Conservation (phyloP, 2,329 filamentous ascomycete genomes). For the Fusarium piperis region DNA sequence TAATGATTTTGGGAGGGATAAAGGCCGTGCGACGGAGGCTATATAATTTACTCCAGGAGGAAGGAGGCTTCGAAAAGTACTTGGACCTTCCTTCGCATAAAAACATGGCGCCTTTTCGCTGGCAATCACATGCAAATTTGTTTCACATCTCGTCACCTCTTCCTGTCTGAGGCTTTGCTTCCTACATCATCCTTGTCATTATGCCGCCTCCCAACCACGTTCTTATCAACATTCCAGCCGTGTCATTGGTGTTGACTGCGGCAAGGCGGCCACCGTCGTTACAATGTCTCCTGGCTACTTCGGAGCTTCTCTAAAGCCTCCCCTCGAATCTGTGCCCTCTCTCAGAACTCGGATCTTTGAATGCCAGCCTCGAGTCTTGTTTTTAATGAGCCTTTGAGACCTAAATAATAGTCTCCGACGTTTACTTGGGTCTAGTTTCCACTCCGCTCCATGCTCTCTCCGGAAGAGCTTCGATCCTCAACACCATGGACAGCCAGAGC, state of each 20-base stretch:
- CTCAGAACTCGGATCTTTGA: not conserved
- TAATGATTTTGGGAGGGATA: not conserved
- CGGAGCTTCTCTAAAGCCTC: constrained; percentile 13
- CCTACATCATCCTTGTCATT: constrained; percentile 5
- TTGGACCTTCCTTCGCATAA: constrained; percentile 1
- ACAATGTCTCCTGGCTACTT: not conserved
- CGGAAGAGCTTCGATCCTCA: constrained; percentile 8
- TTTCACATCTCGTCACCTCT: constrained; percentile 33
- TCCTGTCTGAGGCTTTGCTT: constrained; percentile 5
- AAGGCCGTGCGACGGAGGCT: not conserved
- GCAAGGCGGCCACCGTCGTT: constrained; percentile 17
- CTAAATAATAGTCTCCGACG: not conserved
- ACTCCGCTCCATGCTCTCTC: not conserved
- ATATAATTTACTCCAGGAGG: not conserved
- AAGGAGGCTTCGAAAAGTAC: constrained; percentile 7
- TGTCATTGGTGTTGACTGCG: constrained; percentile 28
- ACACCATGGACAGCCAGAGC: constrained; percentile 35
- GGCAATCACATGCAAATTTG: constrained; percentile 41
- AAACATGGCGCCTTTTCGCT: constrained; percentile 6
- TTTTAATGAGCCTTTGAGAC: not conserved
- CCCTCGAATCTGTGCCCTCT: constrained; percentile 1
- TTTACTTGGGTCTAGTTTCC: not conserved
- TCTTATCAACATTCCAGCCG: constrained; percentile 32
- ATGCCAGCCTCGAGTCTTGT: not conserved
- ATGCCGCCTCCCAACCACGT: constrained; percentile 19